Evolutionary conservation across 192 early-diverging fungal genomes (phyloP).

Genomic region (Dispira parvispora): DNA sequence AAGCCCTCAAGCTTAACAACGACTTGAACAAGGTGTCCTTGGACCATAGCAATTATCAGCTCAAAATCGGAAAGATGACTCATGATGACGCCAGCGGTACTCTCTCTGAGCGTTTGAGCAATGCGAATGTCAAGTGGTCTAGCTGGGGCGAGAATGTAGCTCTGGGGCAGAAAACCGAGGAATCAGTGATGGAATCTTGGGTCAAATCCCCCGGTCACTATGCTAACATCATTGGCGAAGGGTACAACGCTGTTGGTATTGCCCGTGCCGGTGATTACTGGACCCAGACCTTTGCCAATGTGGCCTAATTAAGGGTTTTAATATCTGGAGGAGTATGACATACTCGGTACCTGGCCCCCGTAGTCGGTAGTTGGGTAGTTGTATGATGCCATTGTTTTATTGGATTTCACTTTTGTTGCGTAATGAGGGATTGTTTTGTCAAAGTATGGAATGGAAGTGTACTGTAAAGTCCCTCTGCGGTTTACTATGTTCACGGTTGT

Average conservation of each 20-base stretch:
- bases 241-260: slow-evolving; percentile 16
- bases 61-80: slow-evolving; percentile 13
- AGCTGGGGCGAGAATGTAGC: slow-evolving; percentile 21
- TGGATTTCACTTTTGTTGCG: too few relatives aligned
- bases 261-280: slow-evolving; percentile 14
- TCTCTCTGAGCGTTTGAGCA: not conserved
- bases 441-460: too few relatives aligned
- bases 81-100: slow-evolving; percentile 13
- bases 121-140: slow-evolving; percentile 12
- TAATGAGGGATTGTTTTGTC: too few relatives aligned
- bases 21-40: slow-evolving; percentile 14
- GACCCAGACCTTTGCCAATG: slow-evolving; percentile 19
- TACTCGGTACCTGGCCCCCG: too few relatives aligned
- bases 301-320: not conserved
- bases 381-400: too few relatives aligned
- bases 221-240: slow-evolving; percentile 18
- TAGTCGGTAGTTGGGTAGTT: too few relatives aligned
- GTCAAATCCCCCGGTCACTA: slow-evolving; percentile 17
- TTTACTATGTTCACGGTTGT: too few relatives aligned
- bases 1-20: slow-evolving; percentile 8
- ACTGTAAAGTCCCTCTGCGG: too few relatives aligned
- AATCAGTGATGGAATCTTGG: slow-evolving; percentile 15
- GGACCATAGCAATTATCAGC: slow-evolving; percentile 18
- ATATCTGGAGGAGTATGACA: too few relatives aligned
- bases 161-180: slow-evolving; percentile 4